phyloP scores from a whole-genome alignment of 1,284 basidiomycete genomes.

The Coniophora puteana region DNA sequence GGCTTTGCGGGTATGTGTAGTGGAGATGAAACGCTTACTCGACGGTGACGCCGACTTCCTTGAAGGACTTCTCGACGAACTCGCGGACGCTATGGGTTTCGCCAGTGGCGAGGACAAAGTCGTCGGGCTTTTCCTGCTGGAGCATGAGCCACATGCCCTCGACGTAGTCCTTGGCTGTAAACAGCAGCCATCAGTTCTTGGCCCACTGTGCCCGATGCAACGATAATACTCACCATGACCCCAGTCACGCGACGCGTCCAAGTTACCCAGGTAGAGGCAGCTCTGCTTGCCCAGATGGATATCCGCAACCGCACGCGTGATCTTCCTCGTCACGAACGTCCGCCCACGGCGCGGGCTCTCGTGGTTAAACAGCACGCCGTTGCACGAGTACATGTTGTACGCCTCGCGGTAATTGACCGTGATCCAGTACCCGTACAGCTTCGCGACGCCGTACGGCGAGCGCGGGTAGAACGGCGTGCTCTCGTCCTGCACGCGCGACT shows the following conservation, averaged over 20 bases:
- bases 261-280: slow-evolving; percentile 86
- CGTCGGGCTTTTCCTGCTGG: slow-evolving; percentile 75
- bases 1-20: slow-evolving; percentile 1
- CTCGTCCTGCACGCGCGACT: slow-evolving; percentile 88
- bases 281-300: slow-evolving; percentile 82
- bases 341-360: slow-evolving; percentile 88
- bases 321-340: slow-evolving; percentile 94
- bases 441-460: slow-evolving; percentile 88
- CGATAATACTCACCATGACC: slow-evolving; percentile 69
- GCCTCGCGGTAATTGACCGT: slow-evolving; percentile 90
- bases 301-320: slow-evolving; percentile 85
- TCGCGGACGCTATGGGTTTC: slow-evolving; percentile 91
- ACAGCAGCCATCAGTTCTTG: slow-evolving; percentile 10
- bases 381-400: slow-evolving; percentile 90
- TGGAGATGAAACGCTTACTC: slow-evolving; percentile 37
- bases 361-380: slow-evolving; percentile 92
- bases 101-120: slow-evolving; percentile 90
- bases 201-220: background rate
- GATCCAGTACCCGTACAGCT: slow-evolving; percentile 88
- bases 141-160: slow-evolving; percentile 97
- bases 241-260: slow-evolving; percentile 92
- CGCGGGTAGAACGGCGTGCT: slow-evolving; percentile 93
- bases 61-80: slow-evolving; percentile 85
- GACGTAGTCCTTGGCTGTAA: slow-evolving; percentile 76
- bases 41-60: slow-evolving; percentile 59